Evolutionary conservation across 2,329 filamentous ascomycete species (phyloP), one percentile per base, ranked within the genome.

Genomic region (Alternaria panax): DNA sequence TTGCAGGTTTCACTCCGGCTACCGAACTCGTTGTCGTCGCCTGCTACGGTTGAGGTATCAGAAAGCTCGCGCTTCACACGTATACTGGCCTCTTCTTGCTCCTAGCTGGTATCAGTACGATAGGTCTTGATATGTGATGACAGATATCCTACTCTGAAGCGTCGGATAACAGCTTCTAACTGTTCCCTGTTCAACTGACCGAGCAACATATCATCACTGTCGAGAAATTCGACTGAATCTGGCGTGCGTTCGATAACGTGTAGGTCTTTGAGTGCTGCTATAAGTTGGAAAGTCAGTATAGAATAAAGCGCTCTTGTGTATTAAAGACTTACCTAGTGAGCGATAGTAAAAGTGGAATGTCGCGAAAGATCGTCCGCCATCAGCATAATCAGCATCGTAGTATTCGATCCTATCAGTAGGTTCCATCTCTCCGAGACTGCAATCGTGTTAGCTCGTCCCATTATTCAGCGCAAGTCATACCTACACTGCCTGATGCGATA

Each of bases 201-300:
- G 20, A 66, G 22, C 5, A 51, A 30, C 4, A 40, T 47, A 5
- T 60, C 55, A 18, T 61, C 51, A 41, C 48, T 34, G 7, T 57
- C 42, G 7, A 54, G 24, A 9, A 64, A 25, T 8, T 61, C 55
- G 28, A 56, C 20, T 3, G 70, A 74, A 3, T 60, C 66, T 1
- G 69, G 73, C 1, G 65, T 65, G 14, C 67, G 60, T 2, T 59
- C 60, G 7, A 78, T 63, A n/a, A 78, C 63, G 41, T 66, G 47
- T 7, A 77, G 65, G n/a, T 65, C 62, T 63, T 77, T 71, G 5
- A 79, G 64, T 0, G 60, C 60, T 3, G 36, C 63, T 64, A 36
- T 18, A 4, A 22, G 3, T 7, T 16, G 30, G 2, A 22, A 7
- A 16, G 2, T 53, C 5, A 41, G 27, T 43, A 7, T 18, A 12